A percentile compares a stretch with the other conserved stretches of the same genome.
Conservation (phyloP, 176 grass and related monocot genomes). For the Pontederia paniculata region DNA sequence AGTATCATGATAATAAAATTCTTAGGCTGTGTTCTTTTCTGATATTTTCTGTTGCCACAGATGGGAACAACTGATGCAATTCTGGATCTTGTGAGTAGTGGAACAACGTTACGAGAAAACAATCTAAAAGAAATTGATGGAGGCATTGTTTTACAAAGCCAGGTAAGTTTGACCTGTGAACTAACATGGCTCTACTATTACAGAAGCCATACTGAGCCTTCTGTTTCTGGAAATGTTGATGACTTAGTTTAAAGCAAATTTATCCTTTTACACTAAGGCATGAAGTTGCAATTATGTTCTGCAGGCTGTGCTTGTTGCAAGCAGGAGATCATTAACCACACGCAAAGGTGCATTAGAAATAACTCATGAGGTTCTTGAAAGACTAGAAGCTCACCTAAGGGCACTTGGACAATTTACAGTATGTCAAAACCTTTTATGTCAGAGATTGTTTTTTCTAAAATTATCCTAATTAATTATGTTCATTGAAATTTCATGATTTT, state of each 20-base stretch:
- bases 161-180: conserved; percentile 38
- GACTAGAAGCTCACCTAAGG: conserved; percentile 88
- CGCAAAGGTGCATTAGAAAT: conserved; percentile 69
- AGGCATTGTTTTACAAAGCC: conserved; percentile 80
- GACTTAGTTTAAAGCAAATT: neutral
- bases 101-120: conserved; percentile 83
- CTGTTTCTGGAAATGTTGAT: neutral
- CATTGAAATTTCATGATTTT: neutral
- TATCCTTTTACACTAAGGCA: neutral
- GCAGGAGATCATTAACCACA: conserved; percentile 54
- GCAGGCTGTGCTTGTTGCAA: conserved; percentile 83
- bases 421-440: conserved; percentile 2
- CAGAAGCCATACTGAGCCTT: too few relatives aligned
- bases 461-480: neutral
- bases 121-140: conserved; percentile 95
- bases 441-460: neutral
- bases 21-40: neutral
- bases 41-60: conserved; percentile 28
- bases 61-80: conserved; percentile 98
- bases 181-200: neutral
- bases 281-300: conserved; percentile 4
- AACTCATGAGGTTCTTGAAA: conserved; percentile 93
- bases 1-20: neutral
- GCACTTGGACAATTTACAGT: conserved; percentile 66
- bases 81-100: conserved; percentile 96